phyloP scores from a whole-genome alignment of 2,329 filamentous ascomycete species.

The Penicillium sp. region DNA sequence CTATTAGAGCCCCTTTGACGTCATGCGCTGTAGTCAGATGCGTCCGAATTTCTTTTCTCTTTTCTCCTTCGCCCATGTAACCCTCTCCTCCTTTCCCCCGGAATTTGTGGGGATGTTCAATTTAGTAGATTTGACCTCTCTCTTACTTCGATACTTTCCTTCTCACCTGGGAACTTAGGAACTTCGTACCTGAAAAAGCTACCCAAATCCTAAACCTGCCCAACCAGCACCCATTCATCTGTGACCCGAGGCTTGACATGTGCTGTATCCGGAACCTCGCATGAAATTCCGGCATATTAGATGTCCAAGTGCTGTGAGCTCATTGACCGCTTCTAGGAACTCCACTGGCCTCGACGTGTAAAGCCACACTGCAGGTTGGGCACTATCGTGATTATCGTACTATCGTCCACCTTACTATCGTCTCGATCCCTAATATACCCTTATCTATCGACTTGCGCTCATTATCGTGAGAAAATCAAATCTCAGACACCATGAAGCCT shows the following conservation, averaged over 20 bases:
- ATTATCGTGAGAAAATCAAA: slow-evolving; percentile 4
- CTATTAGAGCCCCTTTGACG: not conserved
- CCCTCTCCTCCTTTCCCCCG: not conserved
- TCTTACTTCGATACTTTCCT: not conserved
- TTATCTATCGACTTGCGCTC: not conserved
- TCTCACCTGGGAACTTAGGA: not conserved
- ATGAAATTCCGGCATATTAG: slow-evolving; percentile 1
- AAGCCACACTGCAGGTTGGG: slow-evolving; percentile 5
- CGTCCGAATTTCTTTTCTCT: not conserved
- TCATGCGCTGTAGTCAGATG: not conserved
- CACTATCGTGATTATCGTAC: not conserved
- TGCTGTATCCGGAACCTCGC: not conserved
- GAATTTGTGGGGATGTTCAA: not conserved
- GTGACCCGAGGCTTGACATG: not conserved
- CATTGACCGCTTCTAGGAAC: slow-evolving; percentile 8
- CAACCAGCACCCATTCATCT: not conserved
- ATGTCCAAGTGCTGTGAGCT: not conserved
- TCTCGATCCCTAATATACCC: not conserved
- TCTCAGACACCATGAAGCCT: slow-evolving; percentile 27
- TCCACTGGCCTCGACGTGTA: not conserved
- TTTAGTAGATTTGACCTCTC: not conserved
- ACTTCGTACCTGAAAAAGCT: slow-evolving; percentile 5
- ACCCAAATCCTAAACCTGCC: slow-evolving; percentile 4
- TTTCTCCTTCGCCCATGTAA: not conserved
- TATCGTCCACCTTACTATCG: not conserved